Evolutionary conservation across 2,329 filamentous ascomycete species (phyloP).

Genomic region (Simplicillium sp.): DNA sequence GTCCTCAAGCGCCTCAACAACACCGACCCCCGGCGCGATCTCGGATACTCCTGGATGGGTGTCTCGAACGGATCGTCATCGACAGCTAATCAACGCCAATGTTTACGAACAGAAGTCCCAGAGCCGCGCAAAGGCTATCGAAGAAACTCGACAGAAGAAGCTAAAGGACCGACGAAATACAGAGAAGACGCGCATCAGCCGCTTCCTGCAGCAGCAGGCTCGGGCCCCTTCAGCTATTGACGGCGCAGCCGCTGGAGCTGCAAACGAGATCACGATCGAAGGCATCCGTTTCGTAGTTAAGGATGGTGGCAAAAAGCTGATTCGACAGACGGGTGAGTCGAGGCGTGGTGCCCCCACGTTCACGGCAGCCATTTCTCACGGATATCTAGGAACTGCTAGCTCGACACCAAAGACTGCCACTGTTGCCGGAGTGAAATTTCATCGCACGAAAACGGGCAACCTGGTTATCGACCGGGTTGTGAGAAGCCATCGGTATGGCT

Average conservation of each 20-base stretch:
- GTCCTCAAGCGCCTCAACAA: conserved; percentile 24
- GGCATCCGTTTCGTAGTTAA: conserved; percentile 66
- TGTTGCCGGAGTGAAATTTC: conserved; percentile 71
- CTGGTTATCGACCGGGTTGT: conserved; percentile 70
- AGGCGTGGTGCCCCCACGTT: neutral
- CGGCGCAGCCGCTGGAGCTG: conserved; percentile 12
- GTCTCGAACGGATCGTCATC: conserved; percentile 63
- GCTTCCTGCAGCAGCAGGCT: conserved; percentile 21
- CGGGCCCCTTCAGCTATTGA: conserved; percentile 2
- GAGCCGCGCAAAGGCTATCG: conserved; percentile 59
- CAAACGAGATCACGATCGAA: conserved; percentile 52
- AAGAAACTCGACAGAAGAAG: conserved; percentile 54
- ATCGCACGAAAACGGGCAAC: conserved; percentile 81
- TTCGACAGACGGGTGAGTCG: conserved; percentile 56
- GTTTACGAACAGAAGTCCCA: conserved; percentile 68
- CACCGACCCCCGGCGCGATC: conserved; percentile 24
- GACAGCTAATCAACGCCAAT: conserved; percentile 73
- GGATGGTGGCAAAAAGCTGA: conserved; percentile 73
- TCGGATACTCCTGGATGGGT: conserved; percentile 43
- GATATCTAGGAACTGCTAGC: conserved; percentile 48
- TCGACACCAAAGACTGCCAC: conserved; percentile 65
- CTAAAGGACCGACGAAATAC: conserved; percentile 40
- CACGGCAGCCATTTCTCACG: conserved; percentile 30
- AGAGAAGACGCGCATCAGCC: conserved; percentile 49
- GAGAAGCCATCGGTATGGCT: conserved; percentile 63